A percentile compares a stretch with the other conserved stretches of the same genome.
phyloP scores from a whole-genome alignment of 192 early-diverging fungal genomes.

The Funneliformis geosporum region DNA sequence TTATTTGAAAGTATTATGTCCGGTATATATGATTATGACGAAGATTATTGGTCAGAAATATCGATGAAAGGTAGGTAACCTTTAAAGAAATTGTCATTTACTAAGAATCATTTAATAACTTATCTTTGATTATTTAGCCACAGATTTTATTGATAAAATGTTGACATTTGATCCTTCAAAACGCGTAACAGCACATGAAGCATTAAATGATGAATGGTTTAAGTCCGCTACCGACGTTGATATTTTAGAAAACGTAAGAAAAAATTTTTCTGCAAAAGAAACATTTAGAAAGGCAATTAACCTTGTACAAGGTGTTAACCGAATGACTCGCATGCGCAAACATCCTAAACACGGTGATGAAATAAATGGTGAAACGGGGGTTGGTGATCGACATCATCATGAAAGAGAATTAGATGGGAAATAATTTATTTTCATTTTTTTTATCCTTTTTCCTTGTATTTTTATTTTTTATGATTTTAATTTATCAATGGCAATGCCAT shows the following conservation, averaged over 20 bases:
- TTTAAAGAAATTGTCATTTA: neutral
- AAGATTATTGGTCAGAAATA: slow-evolving; percentile 80
- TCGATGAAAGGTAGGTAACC: slow-evolving; percentile 55
- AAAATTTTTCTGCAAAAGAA: slow-evolving; percentile 15
- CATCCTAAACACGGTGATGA: neutral
- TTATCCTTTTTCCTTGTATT: too few relatives aligned
- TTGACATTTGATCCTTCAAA: slow-evolving; percentile 65
- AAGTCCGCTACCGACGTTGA: slow-evolving; percentile 5
- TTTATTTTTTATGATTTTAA: too few relatives aligned
- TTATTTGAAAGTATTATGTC: slow-evolving; percentile 71
- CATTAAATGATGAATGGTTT: slow-evolving; percentile 86
- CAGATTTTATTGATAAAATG: slow-evolving; percentile 70
- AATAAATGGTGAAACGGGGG: neutral
- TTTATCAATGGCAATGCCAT: too few relatives aligned
- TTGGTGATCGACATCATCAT: neutral
- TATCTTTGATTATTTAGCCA: slow-evolving; percentile 46
- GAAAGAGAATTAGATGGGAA: too few relatives aligned
- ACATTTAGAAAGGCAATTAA: slow-evolving; percentile 14
- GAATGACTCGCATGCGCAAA: neutral
- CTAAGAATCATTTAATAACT: neutral
- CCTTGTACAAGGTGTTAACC: slow-evolving; percentile 9
- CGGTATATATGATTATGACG: slow-evolving; percentile 69
- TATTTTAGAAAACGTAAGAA: slow-evolving; percentile 23
- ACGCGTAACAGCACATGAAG: slow-evolving; percentile 82
- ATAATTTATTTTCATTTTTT: too few relatives aligned